Evolutionary conservation across 2,329 filamentous ascomycete species (phyloP).

Genomic region (Gliomastix tumulicola): DNA sequence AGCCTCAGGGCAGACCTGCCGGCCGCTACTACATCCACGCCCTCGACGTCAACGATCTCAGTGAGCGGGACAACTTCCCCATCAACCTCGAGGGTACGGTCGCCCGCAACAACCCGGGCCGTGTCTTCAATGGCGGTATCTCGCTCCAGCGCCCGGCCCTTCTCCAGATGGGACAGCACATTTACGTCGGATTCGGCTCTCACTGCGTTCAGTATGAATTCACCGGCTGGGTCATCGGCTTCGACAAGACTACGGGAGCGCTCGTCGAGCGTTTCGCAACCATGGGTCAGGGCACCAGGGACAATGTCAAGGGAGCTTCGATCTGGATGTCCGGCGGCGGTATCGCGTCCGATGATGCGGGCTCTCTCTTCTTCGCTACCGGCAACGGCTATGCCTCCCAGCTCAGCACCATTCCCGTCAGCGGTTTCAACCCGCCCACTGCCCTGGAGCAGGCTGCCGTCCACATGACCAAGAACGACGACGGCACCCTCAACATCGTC

Average conservation of each 20-base stretch:
- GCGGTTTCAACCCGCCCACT: slow-evolving; percentile 27
- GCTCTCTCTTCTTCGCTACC: slow-evolving; percentile 28
- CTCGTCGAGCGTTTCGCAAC: slow-evolving; percentile 31
- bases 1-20: slow-evolving; percentile 21
- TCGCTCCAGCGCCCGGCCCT: slow-evolving; percentile 44
- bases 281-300: slow-evolving; percentile 28
- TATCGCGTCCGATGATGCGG: slow-evolving; percentile 27
- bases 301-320: slow-evolving; percentile 30
- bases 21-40: slow-evolving; percentile 29
- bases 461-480: slow-evolving; percentile 30
- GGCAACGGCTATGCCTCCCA: slow-evolving; percentile 34
- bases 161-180: slow-evolving; percentile 32
- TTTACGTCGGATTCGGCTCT: slow-evolving; percentile 47
- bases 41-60: slow-evolving; percentile 27
- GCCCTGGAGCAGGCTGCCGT: slow-evolving; percentile 37
- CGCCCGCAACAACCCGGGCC: slow-evolving; percentile 35
- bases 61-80: slow-evolving; percentile 34
- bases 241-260: slow-evolving; percentile 31
- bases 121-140: slow-evolving; percentile 45
- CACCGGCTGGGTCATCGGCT: slow-evolving; percentile 43
- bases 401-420: slow-evolving; percentile 25
- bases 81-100: slow-evolving; percentile 36
- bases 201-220: slow-evolving; percentile 51
- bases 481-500: slow-evolving; percentile 33
- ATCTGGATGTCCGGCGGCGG: slow-evolving; percentile 35